A percentile compares a stretch with the other conserved stretches of the same genome.
Evolutionary conservation across 202 grass and related monocot species (phyloP).

Genomic region (Cymbopogon flexuosus): DNA sequence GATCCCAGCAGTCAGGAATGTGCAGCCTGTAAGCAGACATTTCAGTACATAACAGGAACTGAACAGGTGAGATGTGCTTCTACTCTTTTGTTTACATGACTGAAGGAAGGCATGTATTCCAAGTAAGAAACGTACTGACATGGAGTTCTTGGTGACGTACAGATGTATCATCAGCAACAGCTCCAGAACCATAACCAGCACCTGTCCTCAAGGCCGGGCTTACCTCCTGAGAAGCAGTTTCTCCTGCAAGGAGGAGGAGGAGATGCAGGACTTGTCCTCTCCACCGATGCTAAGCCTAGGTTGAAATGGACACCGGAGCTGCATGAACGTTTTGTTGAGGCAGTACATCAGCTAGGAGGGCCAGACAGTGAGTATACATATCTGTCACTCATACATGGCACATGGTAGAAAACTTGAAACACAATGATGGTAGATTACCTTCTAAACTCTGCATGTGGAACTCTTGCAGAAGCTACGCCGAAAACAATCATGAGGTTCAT

Average conservation of each 20-base stretch:
- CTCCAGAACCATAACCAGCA: constrained; percentile 45
- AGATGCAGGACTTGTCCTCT: constrained; percentile 78
- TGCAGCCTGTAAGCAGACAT: constrained; percentile 42
- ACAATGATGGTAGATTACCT: neutral
- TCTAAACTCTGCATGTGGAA: neutral
- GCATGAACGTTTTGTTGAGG: constrained; percentile 71
- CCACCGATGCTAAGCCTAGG: constrained; percentile 88
- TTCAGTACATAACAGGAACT: constrained; percentile 37
- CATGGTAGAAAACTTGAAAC: neutral
- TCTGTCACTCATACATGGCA: neutral
- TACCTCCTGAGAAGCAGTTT: constrained; percentile 49
- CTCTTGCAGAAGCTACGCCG: constrained; percentile 63
- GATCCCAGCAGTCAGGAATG: constrained; percentile 46
- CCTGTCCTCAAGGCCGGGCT: constrained; percentile 51
- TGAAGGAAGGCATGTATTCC: neutral
- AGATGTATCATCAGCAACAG: constrained; percentile 78
- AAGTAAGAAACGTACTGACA: constrained; percentile 1
- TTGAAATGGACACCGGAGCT: constrained; percentile 89
- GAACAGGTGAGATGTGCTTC: constrained; percentile 32
- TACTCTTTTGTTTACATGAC: constrained; percentile 30
- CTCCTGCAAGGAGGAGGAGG: constrained; percentile 42
- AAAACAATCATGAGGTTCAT: constrained; percentile 73
- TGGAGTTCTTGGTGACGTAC: constrained; percentile 25
- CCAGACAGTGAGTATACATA: constrained; percentile 73
- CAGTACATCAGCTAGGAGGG: constrained; percentile 76